phyloP scores from a whole-genome alignment of 176 grass and related monocot species.

The Areca catechu region DNA sequence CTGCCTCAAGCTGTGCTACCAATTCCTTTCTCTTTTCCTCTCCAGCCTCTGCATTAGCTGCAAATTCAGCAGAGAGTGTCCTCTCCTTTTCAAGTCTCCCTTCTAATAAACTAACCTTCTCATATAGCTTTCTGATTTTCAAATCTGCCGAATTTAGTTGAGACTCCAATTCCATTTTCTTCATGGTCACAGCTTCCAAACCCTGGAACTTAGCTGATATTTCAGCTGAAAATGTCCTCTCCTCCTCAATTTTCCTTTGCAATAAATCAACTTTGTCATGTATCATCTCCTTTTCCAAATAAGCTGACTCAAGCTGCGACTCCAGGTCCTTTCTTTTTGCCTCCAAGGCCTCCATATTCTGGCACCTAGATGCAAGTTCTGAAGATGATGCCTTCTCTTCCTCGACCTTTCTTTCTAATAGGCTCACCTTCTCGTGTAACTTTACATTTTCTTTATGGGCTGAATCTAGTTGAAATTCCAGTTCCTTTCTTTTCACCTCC shows the following conservation, averaged over 20 bases:
- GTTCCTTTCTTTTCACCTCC: slow-evolving; percentile 36
- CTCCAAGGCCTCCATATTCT: slow-evolving; percentile 23
- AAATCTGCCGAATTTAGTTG: neutral
- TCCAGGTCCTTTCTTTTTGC: slow-evolving; percentile 29
- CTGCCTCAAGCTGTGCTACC: slow-evolving; percentile 1
- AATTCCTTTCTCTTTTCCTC: slow-evolving; percentile 11
- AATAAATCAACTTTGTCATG: slow-evolving; percentile 36
- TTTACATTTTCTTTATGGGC: slow-evolving; percentile 40
- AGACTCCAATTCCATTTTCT: neutral
- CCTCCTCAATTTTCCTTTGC: slow-evolving; percentile 16
- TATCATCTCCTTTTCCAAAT: slow-evolving; percentile 23
- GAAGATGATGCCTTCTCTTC: slow-evolving; percentile 37
- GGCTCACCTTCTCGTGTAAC: slow-evolving; percentile 26
- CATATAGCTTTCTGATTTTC: neutral
- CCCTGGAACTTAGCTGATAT: neutral
- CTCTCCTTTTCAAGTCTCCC: neutral
- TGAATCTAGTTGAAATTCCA: slow-evolving; percentile 33
- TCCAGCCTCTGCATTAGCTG: neutral
- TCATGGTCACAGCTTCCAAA: neutral
- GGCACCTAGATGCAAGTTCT: slow-evolving; percentile 26
- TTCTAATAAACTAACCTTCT: neutral
- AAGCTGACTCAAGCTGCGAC: slow-evolving; percentile 31
- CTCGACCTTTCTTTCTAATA: slow-evolving; percentile 39
- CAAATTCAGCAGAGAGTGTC: neutral
- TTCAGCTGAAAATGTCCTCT: neutral